phyloP scores from a whole-genome alignment of 805 yeast species.

The Kuraishia floccosa region DNA sequence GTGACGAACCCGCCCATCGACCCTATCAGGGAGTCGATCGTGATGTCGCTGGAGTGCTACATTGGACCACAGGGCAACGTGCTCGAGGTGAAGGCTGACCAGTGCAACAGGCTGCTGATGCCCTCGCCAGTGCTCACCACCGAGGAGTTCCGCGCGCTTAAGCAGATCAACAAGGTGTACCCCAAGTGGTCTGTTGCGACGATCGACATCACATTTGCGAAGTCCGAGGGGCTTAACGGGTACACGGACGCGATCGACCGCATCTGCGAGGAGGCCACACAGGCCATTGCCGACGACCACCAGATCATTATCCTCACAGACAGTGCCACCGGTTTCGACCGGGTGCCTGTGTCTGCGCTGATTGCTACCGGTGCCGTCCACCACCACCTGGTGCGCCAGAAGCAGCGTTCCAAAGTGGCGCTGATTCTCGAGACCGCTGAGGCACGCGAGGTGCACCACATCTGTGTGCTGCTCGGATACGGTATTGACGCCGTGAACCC shows the following conservation, averaged over 20 bases:
- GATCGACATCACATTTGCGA: slow-evolving; percentile 83
- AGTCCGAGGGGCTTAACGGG: slow-evolving; percentile 75
- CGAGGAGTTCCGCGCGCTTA: slow-evolving; percentile 64
- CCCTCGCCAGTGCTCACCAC: slow-evolving; percentile 74
- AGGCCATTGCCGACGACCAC: slow-evolving; percentile 66
- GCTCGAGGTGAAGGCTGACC: slow-evolving; percentile 83
- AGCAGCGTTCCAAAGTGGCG: slow-evolving; percentile 93
- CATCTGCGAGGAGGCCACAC: slow-evolving; percentile 78
- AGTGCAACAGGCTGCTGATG: slow-evolving; percentile 80
- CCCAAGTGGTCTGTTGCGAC: slow-evolving; percentile 79
- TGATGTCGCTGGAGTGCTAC: slow-evolving; percentile 94
- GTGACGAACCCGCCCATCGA: slow-evolving; percentile 98
- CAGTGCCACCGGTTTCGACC: slow-evolving; percentile 38
- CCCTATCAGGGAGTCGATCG: slow-evolving; percentile 93
- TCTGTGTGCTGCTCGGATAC: slow-evolving; percentile 88
- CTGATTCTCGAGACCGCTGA: slow-evolving; percentile 88
- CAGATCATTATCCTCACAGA: slow-evolving; percentile 76
- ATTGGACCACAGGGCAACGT: slow-evolving; percentile 98
- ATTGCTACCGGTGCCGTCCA: slow-evolving; percentile 96
- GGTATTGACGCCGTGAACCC: slow-evolving; percentile 98
- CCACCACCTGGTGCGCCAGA: slow-evolving; percentile 90
- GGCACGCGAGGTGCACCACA: slow-evolving; percentile 95
- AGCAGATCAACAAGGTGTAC: slow-evolving; percentile 59
- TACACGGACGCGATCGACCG: slow-evolving; percentile 78
- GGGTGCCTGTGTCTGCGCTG: slow-evolving; percentile 77